A percentile compares a stretch with the other conserved stretches of the same genome.
phyloP scores from a whole-genome alignment of 331 rosid species.

The Quercus tomentella region DNA sequence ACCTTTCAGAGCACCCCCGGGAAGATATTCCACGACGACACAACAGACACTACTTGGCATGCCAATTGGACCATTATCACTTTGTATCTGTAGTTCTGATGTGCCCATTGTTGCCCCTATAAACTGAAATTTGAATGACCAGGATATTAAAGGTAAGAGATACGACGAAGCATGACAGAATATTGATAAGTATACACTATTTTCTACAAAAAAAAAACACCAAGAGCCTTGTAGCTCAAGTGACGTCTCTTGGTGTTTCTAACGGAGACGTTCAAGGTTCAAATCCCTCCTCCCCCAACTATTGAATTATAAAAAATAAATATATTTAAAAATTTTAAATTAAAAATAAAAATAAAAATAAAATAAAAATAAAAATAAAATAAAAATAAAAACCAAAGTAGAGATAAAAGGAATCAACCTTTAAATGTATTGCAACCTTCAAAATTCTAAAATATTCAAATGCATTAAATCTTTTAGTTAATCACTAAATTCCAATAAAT shows the following conservation, averaged over 20 bases:
- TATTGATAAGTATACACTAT: background rate
- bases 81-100: slow-evolving; percentile 87
- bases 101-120: slow-evolving; percentile 98
- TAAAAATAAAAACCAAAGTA: too few relatives aligned
- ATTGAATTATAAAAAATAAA: too few relatives aligned
- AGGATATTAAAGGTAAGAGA: slow-evolving; percentile 3
- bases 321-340: too few relatives aligned
- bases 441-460: background rate
- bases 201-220: background rate
- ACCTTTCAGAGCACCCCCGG: slow-evolving; percentile 80
- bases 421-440: background rate
- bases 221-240: too few relatives aligned
- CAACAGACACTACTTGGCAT: slow-evolving; percentile 93
- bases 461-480: background rate
- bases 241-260: too few relatives aligned
- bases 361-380: background rate
- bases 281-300: too few relatives aligned
- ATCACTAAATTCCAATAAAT: background rate
- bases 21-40: slow-evolving; percentile 96
- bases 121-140: slow-evolving; percentile 49
- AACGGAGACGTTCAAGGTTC: too few relatives aligned
- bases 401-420: background rate
- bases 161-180: background rate
- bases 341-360: rapidly evolving
- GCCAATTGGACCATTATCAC: slow-evolving; percentile 76